Percentiles rank a stretch among this genome's conserved stretches.
phyloP scores from a whole-genome alignment of 2,329 filamentous ascomycete species.

The Monosporascus sp. region DNA sequence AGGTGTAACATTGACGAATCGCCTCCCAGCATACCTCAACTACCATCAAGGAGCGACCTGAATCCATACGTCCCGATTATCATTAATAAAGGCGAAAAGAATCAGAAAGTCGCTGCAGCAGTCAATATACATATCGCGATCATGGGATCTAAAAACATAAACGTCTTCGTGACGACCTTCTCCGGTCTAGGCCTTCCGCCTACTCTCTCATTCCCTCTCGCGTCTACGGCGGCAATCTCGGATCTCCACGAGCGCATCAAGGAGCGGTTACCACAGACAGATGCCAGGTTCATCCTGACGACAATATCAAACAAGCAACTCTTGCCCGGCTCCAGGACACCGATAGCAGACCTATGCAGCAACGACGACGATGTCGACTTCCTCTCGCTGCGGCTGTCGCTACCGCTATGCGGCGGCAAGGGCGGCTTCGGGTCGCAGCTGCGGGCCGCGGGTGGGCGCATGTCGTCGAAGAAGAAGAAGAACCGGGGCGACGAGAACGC shows the following conservation, averaged over 20 bases:
- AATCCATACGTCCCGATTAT: too few species aligned
- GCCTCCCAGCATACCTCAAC: not conserved
- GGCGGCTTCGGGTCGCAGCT: conserved; percentile 97
- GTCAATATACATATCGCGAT: conserved; percentile 6
- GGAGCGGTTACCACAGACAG: conserved; percentile 53
- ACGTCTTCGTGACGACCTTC: conserved; percentile 81
- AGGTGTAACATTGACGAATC: not conserved
- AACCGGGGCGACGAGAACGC: conserved; percentile 78
- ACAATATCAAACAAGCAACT: conserved; percentile 75
- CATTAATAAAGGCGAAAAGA: too few species aligned
- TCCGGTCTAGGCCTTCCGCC: conserved; percentile 74
- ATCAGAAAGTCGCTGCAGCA: too few species aligned
- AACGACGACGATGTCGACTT: conserved; percentile 54
- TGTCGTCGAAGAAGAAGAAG: conserved; percentile 91
- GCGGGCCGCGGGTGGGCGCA: conserved; percentile 91
- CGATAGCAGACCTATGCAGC: conserved; percentile 59
- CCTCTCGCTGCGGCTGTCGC: conserved; percentile 74
- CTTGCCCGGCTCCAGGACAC: conserved; percentile 42
- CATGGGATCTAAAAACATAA: conserved; percentile 60
- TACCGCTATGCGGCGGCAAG: conserved; percentile 84
- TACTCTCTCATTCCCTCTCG: conserved; percentile 74
- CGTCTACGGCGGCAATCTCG: conserved; percentile 57
- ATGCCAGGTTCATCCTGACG: conserved; percentile 67
- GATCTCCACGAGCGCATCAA: conserved; percentile 61
- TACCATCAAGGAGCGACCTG: not conserved